A percentile compares a stretch with the other conserved stretches of the same genome.
phyloP scores from a whole-genome alignment of 352 stramenopile genomes.

The Peronosclerospora sorghi region DNA sequence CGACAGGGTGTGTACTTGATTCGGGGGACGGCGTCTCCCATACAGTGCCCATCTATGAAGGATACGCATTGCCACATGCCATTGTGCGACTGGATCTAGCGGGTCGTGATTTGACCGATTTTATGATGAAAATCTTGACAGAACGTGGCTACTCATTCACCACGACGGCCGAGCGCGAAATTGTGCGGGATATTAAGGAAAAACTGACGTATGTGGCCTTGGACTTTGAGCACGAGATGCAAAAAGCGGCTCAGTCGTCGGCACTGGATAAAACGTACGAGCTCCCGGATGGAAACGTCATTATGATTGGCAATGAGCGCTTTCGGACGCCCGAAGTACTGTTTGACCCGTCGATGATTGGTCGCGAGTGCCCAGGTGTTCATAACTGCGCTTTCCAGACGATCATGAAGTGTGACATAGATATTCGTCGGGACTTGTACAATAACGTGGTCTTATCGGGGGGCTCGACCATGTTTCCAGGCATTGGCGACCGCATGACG shows the following conservation, averaged over 20 bases:
- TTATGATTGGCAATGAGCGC: slow-evolving; percentile 94
- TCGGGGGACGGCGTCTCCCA: slow-evolving; percentile 90
- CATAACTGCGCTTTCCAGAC: slow-evolving; percentile 72
- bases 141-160: slow-evolving; percentile 92
- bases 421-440: slow-evolving; percentile 91
- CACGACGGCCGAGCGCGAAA: slow-evolving; percentile 91
- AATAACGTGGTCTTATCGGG: slow-evolving; percentile 95
- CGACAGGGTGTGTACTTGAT: slow-evolving; percentile 93
- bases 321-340: slow-evolving; percentile 93
- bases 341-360: slow-evolving; percentile 92
- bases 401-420: slow-evolving; percentile 88
- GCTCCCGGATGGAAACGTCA: slow-evolving; percentile 95
- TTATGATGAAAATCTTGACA: slow-evolving; percentile 95
- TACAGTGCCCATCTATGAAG: slow-evolving; percentile 94
- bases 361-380: slow-evolving; percentile 69
- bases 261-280: slow-evolving; percentile 93
- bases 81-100: slow-evolving; percentile 91
- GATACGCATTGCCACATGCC: slow-evolving; percentile 89
- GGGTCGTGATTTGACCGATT: slow-evolving; percentile 90
- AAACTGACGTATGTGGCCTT: slow-evolving; percentile 92
- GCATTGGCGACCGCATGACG: slow-evolving; percentile 90
- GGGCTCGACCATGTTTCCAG: slow-evolving; percentile 93
- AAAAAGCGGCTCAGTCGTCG: slow-evolving; percentile 64
- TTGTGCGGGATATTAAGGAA: slow-evolving; percentile 96
- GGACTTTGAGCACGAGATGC: slow-evolving; percentile 91